These are phyloP conservation scores for Onygenales sp. DNA, from an alignment of 2,329 filamentous ascomycete species.

Conservation along the genomic window DNA sequence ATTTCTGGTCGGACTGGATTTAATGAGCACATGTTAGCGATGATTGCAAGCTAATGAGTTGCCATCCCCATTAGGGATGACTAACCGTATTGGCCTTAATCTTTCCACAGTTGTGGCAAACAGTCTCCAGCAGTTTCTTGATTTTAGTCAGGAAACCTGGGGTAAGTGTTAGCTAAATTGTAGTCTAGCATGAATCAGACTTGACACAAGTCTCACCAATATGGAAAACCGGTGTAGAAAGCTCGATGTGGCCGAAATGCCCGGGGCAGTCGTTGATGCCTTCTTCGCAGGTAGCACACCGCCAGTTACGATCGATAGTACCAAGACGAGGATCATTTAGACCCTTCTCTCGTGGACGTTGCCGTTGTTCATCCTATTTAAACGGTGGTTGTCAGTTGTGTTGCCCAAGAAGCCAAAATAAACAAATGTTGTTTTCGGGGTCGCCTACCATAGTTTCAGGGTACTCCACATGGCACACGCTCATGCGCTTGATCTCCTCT, in stretches of 20 bases:
- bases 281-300: constrained; percentile 93
- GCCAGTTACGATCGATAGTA: constrained; percentile 90
- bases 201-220: constrained; percentile 41
- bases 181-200: constrained; percentile 2
- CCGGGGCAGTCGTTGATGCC: constrained; percentile 93
- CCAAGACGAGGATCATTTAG: constrained; percentile 93
- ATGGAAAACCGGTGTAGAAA: constrained; percentile 93
- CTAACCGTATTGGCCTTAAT: constrained; percentile 97
- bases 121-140: constrained; percentile 97
- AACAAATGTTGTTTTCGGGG: constrained; percentile 1
- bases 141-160: constrained; percentile 95
- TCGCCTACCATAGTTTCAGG: constrained; percentile 81
- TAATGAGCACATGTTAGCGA: constrained; percentile 32
- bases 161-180: constrained; percentile 18
- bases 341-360: constrained; percentile 80
- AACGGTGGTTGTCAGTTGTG: constrained; percentile 12
- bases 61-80: constrained; percentile 53
- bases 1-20: constrained; percentile 71
- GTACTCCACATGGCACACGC: constrained; percentile 89
- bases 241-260: constrained; percentile 97
- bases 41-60: constrained; percentile 40
- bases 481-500: constrained; percentile 99
- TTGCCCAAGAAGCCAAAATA: neutral
- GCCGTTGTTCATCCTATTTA: constrained; percentile 69
- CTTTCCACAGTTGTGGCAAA: constrained; percentile 98